A percentile compares a stretch with the other conserved stretches of the same genome.
Conservation (phyloP, 306 rosid genomes). For the Hippophae rhamnoides region DNA sequence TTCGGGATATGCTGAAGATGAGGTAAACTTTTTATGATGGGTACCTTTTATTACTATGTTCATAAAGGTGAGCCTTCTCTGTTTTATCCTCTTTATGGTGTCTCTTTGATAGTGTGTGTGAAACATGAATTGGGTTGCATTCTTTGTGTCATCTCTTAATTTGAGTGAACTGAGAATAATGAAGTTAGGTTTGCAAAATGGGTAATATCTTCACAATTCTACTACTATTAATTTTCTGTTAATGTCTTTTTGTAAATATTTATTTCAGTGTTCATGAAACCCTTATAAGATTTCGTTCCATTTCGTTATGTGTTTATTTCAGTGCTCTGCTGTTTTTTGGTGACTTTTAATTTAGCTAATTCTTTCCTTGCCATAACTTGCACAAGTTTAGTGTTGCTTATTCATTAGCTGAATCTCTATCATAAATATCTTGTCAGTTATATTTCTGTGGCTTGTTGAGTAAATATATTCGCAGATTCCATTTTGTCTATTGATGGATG, state of each 20-base stretch:
- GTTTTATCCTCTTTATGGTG: constrained; percentile 5
- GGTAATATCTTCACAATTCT: too few species aligned
- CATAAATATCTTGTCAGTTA: background rate
- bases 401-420: background rate
- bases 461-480: constrained; percentile 55
- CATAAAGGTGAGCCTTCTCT: constrained; percentile 1
- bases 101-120: background rate
- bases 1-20: constrained; percentile 75
- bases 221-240: too few species aligned
- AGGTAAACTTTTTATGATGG: constrained; percentile 38
- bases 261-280: background rate
- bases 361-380: too few species aligned
- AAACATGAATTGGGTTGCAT: too few species aligned
- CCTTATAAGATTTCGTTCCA: background rate
- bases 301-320: background rate
- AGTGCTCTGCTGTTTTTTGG: too few species aligned
- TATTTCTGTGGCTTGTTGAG: constrained; percentile 3
- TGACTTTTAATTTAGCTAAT: too few species aligned
- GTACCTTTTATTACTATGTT: background rate
- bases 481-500: constrained; percentile 75
- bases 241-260: background rate
- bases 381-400: too few species aligned
- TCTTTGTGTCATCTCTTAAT: too few species aligned
- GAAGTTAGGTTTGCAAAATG: too few species aligned
- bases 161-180: too few species aligned